Conservation (phyloP, 1,284 basidiomycete species). For the Cryptococcus deneoformans region DNA sequence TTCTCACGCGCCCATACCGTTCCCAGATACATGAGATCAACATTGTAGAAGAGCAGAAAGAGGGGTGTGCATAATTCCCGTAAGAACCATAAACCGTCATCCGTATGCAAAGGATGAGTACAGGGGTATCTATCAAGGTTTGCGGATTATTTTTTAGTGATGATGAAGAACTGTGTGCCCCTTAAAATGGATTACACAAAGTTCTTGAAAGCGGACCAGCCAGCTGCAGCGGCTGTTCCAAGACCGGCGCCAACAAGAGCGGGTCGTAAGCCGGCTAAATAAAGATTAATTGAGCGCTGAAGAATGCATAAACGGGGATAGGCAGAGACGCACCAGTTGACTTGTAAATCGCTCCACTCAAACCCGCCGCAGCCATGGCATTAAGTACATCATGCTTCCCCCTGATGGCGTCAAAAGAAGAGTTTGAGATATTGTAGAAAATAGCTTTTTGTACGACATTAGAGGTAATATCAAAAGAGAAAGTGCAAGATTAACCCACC, state of each 20-base stretch:
- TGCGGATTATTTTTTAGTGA: too few relatives aligned
- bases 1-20: too few relatives aligned
- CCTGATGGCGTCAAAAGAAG: constrained; percentile 81
- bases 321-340: constrained; percentile 69
- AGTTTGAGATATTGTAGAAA: constrained; percentile 95
- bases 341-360: constrained; percentile 91
- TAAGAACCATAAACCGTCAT: too few relatives aligned
- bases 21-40: too few relatives aligned
- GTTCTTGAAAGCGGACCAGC: constrained; percentile 90
- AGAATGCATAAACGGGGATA: background rate
- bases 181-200: constrained; percentile 34
- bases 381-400: constrained; percentile 90
- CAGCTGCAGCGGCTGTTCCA: constrained; percentile 81
- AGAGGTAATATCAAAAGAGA: background rate
- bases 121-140: too few relatives aligned
- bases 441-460: constrained; percentile 59
- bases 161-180: too few relatives aligned
- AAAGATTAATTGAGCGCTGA: background rate
- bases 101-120: too few relatives aligned
- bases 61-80: too few relatives aligned
- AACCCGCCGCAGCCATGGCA: constrained; percentile 85
- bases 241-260: constrained; percentile 83
- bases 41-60: too few relatives aligned
- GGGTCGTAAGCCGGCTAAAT: constrained; percentile 81
- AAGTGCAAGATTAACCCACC: constrained; percentile 56